Evolutionary conservation across 1,284 basidiomycete species (phyloP).

Genomic region (Ustanciosporium gigantosporum): DNA sequence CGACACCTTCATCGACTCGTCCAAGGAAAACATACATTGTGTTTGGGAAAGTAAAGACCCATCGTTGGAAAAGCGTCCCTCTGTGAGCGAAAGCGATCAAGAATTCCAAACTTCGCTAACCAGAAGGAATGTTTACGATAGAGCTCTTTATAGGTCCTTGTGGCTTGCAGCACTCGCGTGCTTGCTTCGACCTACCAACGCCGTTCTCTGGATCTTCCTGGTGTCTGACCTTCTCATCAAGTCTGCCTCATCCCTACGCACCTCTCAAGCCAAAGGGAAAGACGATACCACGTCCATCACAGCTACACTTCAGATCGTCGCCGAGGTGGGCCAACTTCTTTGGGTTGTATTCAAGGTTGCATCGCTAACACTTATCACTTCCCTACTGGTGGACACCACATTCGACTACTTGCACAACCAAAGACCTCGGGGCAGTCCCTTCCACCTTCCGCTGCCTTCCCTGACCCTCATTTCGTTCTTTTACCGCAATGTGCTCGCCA

Average conservation of each 20-base stretch:
- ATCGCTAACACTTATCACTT: constrained; percentile 59
- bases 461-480: constrained; percentile 83
- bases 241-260: constrained; percentile 4
- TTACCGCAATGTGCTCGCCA: constrained; percentile 69
- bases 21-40: not conserved
- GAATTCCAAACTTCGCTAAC: not conserved
- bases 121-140: constrained; percentile 7
- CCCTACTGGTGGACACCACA: constrained; percentile 69
- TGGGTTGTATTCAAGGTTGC: constrained; percentile 32
- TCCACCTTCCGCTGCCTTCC: constrained; percentile 63
- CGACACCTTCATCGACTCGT: not conserved
- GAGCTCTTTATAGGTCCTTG: constrained; percentile 7
- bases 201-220: constrained; percentile 76
- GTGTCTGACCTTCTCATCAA: constrained; percentile 11
- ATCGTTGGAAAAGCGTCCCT: not conserved
- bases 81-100: not conserved
- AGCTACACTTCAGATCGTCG: constrained; percentile 11
- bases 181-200: constrained; percentile 81
- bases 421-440: not conserved
- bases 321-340: constrained; percentile 8
- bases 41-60: no score
- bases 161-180: constrained; percentile 72
- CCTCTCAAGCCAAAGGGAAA: not conserved
- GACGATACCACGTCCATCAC: constrained; percentile 1
- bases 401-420: constrained; percentile 68